Evolutionary conservation across 2,329 filamentous ascomycete genomes (phyloP).

Genomic region (Teratosphaeria pseudoeucalypti): DNA sequence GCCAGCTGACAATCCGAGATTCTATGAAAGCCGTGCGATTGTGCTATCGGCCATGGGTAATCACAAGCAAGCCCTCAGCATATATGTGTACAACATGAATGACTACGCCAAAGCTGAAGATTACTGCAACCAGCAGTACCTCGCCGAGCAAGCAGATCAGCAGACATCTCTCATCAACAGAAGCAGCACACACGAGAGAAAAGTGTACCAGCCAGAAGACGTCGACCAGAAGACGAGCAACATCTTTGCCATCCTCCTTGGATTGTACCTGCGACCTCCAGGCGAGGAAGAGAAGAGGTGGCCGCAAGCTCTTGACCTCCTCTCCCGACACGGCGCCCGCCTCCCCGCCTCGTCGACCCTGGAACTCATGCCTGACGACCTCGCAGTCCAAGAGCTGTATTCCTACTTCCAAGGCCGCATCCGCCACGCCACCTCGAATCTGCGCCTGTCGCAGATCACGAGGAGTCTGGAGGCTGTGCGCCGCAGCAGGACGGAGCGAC

Average conservation of each 20-base stretch:
- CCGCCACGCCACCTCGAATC: conserved; percentile 67
- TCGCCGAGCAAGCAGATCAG: conserved; percentile 30
- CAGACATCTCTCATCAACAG: conserved; percentile 14
- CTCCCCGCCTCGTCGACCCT: conserved; percentile 80
- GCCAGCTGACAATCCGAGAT: conserved; percentile 68
- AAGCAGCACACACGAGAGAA: conserved; percentile 13
- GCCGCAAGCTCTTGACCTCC: conserved; percentile 68
- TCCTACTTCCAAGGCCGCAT: conserved; percentile 90
- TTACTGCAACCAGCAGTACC: conserved; percentile 86
- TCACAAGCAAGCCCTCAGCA: conserved; percentile 90
- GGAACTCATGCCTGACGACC: conserved; percentile 68
- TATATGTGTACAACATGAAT: conserved; percentile 90
- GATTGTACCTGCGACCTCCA: conserved; percentile 77
- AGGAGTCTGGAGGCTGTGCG: conserved; percentile 67
- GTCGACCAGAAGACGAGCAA: conserved; percentile 45
- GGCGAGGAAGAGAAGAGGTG: conserved; percentile 55
- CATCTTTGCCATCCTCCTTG: conserved; percentile 85
- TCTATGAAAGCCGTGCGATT: conserved; percentile 82
- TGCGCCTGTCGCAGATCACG: conserved; percentile 71
- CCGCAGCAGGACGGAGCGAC: conserved; percentile 64
- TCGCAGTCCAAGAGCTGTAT: conserved; percentile 70
- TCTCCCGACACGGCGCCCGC: conserved; percentile 87
- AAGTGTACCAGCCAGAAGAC: conserved; percentile 41
- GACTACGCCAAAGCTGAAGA: conserved; percentile 88
- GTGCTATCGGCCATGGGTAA: conserved; percentile 91